Conservation (phyloP, 2,329 filamentous ascomycete genomes). For the Neofusicoccum sp. region DNA sequence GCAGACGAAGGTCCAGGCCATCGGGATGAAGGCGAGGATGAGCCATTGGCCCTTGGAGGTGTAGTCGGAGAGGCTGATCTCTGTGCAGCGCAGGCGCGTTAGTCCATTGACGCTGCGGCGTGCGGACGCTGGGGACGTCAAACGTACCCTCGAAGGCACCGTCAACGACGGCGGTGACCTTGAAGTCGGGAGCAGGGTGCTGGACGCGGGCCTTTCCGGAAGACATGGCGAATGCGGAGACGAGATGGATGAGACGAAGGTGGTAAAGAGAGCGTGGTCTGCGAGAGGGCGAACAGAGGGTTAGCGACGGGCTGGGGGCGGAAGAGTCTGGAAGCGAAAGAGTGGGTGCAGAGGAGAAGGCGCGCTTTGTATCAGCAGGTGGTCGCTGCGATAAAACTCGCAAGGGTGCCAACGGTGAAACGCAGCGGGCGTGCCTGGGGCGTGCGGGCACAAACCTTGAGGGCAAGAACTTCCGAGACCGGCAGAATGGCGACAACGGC, state of each 20-base stretch:
- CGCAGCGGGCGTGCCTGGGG: constrained; percentile 5
- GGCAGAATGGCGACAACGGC: constrained; percentile 13
- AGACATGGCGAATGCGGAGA: constrained; percentile 31
- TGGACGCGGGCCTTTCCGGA: constrained; percentile 43
- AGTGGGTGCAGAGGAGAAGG: not conserved
- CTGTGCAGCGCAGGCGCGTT: constrained; percentile 27
- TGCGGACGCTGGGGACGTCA: not conserved
- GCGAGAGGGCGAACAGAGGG: constrained; percentile 5
- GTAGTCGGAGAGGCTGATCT: constrained; percentile 43
- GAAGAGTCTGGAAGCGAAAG: not conserved
- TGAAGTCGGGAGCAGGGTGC: constrained; percentile 42
- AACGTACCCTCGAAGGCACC: constrained; percentile 43
- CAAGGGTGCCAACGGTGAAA: constrained; percentile 8
- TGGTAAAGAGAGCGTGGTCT: constrained; percentile 3
- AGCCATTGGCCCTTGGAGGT: constrained; percentile 57
- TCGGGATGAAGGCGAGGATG: constrained; percentile 67
- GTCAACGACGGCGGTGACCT: constrained; percentile 43
- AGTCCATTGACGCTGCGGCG: not conserved
- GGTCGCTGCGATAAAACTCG: constrained; percentile 21
- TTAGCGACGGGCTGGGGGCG: not conserved
- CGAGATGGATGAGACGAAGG: not conserved
- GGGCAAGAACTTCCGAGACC: not conserved
- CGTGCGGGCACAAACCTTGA: not conserved
- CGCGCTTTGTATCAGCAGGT: constrained; percentile 32
- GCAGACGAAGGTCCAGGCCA: constrained; percentile 71